These are phyloP conservation scores for Populus euphratica DNA, from an alignment of 345 rosid genomes.

Conservation along the genomic window DNA sequence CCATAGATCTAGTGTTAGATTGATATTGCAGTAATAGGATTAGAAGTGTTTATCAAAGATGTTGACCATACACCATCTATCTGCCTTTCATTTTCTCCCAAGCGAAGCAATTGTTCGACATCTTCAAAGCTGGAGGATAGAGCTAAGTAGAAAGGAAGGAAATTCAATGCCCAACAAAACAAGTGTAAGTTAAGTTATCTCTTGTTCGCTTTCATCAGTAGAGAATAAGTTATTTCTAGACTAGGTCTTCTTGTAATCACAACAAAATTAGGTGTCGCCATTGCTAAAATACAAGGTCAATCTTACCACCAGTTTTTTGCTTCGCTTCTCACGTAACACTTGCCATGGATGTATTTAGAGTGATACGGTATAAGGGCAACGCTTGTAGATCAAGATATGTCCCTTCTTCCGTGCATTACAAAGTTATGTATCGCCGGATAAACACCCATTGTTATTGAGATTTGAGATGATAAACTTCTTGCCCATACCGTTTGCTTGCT, in stretches of 20 bases:
- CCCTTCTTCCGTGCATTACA: no score
- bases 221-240: no score
- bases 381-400: no score
- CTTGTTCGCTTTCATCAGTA: no score
- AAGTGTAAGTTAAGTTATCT: no score
- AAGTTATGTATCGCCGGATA: no score
- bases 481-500: not conserved
- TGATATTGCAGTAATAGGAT: not conserved
- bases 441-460: no score
- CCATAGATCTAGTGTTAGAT: not conserved
- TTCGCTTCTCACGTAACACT: not conserved
- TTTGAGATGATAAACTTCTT: not conserved
- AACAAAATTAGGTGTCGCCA: not conserved
- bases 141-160: no score
- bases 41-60: not conserved
- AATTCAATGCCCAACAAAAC: no score
- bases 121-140: not conserved
- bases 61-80: constrained; percentile 1
- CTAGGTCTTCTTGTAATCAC: not conserved
- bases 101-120: constrained; percentile 1
- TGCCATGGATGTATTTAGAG: not conserved
- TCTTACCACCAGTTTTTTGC: not conserved
- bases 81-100: constrained; percentile 11
- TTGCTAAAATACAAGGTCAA: no score
- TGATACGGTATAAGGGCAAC: no score